Conservation (phyloP, 495 filamentous ascomycete species). For the Tuber aestivum region DNA sequence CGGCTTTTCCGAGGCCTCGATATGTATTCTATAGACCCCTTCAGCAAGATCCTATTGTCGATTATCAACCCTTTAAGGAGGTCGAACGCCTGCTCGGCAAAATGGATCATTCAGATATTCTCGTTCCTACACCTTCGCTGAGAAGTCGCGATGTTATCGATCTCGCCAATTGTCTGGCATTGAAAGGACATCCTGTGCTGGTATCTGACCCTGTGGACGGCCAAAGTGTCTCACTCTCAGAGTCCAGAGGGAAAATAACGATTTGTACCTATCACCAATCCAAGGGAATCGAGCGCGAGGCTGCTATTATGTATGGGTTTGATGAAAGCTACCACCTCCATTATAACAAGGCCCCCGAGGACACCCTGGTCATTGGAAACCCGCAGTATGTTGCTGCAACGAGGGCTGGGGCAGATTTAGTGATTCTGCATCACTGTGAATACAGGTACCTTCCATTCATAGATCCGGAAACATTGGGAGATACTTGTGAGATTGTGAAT, state of each 20-base stretch:
- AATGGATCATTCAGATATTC: conserved; percentile 5
- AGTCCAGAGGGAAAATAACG: conserved; percentile 11
- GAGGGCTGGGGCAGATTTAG: conserved; percentile 12
- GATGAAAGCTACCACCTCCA: conserved; percentile 8
- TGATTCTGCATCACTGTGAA: conserved; percentile 1
- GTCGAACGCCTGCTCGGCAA: background rate
- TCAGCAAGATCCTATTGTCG: background rate
- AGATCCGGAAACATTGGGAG: background rate
- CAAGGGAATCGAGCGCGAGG: conserved; percentile 26
- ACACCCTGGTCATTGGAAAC: background rate
- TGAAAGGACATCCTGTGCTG: background rate
- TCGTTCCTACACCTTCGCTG: conserved; percentile 17
- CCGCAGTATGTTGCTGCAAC: conserved; percentile 16
- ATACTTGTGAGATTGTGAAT: conserved; percentile 14
- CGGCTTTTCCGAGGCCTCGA: conserved; percentile 9
- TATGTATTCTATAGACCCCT: conserved; percentile 9
- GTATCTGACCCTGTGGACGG: conserved; percentile 1
- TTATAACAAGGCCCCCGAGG: background rate
- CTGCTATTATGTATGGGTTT: conserved; percentile 12
- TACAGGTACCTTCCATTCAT: background rate
- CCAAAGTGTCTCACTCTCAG: background rate
- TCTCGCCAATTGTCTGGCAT: conserved; percentile 7
- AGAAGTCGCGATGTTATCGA: background rate
- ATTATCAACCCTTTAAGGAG: background rate
- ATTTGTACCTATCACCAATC: conserved; percentile 18